Evolutionary conservation across 2,329 filamentous ascomycete species (phyloP).

Genomic region (Neophaeococcomyces aloes): DNA sequence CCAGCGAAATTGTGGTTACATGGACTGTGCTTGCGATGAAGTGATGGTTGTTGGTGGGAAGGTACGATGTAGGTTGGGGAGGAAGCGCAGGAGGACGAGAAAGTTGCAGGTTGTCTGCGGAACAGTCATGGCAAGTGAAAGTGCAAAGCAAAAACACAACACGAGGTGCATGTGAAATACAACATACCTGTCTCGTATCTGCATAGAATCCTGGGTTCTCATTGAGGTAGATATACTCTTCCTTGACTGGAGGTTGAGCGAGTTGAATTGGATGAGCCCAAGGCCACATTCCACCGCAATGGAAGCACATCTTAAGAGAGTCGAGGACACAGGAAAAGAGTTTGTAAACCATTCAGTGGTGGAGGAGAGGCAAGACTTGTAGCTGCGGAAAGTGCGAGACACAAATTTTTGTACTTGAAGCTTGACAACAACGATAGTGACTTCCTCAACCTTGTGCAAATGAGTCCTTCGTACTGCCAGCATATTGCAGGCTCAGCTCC

Average conservation of each 20-base stretch:
- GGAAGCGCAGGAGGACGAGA: neutral
- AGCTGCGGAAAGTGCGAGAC: neutral
- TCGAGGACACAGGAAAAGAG: constrained; percentile 1
- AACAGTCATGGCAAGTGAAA: neutral
- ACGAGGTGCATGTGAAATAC: neutral
- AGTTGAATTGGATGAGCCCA: constrained; percentile 17
- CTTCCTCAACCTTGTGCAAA: too few species aligned
- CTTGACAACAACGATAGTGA: too few species aligned
- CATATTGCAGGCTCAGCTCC: too few species aligned
- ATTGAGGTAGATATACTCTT: constrained; percentile 20
- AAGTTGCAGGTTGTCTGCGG: neutral
- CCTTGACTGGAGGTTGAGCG: constrained; percentile 17
- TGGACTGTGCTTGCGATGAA: neutral
- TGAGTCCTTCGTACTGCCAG: too few species aligned
- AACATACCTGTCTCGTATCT: constrained; percentile 18
- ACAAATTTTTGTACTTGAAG: too few species aligned
- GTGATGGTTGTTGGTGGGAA: neutral
- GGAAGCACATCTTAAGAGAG: constrained; percentile 18
- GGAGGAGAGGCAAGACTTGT: neutral
- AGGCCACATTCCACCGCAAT: constrained; percentile 18
- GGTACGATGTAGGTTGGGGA: constrained; percentile 1
- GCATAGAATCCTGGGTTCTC: constrained; percentile 17
- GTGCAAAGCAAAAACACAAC: neutral
- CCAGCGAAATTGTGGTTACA: neutral
- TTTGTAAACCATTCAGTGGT: neutral